A percentile compares a stretch with the other conserved stretches of the same genome.
Evolutionary conservation across 768 basidiomycete genomes (phyloP).

Genomic region (Dioszegia aurantiaca): DNA sequence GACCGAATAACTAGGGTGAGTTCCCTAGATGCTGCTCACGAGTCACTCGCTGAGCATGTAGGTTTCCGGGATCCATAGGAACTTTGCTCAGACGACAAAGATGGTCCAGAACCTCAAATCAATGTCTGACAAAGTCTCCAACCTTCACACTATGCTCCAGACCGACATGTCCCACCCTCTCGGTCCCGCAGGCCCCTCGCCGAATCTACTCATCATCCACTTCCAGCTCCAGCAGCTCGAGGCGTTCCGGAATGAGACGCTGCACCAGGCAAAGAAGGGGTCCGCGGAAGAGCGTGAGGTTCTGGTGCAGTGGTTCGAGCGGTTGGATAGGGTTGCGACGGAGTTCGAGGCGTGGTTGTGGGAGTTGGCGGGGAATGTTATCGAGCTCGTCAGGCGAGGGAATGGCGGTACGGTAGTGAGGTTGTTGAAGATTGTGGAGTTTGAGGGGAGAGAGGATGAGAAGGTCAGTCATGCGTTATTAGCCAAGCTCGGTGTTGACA

Average conservation of each 20-base stretch:
- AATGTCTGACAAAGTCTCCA: conserved; percentile 79
- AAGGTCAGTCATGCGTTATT: conserved; percentile 59
- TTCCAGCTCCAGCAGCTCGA: conserved; percentile 89
- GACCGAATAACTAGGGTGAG: conserved; percentile 89
- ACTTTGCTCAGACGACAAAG: conserved; percentile 90
- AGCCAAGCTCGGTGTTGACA: too few species aligned
- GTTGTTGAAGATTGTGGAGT: conserved; percentile 85
- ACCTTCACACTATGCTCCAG: conserved; percentile 73
- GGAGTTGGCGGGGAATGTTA: conserved; percentile 52
- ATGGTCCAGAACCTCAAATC: conserved; percentile 92
- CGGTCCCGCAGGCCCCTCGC: conserved; percentile 64
- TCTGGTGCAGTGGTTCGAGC: conserved; percentile 68
- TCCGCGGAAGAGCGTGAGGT: conserved; percentile 66
- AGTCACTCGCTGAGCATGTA: conserved; percentile 46
- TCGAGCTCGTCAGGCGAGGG: conserved; percentile 68
- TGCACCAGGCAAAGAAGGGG: conserved; percentile 82
- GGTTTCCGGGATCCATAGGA: conserved; percentile 94
- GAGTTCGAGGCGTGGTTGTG: conserved; percentile 83
- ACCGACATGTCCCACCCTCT: conserved; percentile 72
- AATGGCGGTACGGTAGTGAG: conserved; percentile 84
- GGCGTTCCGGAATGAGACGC: conserved; percentile 86
- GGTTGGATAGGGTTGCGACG: conserved; percentile 71
- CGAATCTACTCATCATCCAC: conserved; percentile 84
- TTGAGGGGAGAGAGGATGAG: conserved; percentile 89
- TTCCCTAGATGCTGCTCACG: neutral